Evolutionary conservation across 768 basidiomycete species (phyloP).

Genomic region (Termitomyces heimii): DNA sequence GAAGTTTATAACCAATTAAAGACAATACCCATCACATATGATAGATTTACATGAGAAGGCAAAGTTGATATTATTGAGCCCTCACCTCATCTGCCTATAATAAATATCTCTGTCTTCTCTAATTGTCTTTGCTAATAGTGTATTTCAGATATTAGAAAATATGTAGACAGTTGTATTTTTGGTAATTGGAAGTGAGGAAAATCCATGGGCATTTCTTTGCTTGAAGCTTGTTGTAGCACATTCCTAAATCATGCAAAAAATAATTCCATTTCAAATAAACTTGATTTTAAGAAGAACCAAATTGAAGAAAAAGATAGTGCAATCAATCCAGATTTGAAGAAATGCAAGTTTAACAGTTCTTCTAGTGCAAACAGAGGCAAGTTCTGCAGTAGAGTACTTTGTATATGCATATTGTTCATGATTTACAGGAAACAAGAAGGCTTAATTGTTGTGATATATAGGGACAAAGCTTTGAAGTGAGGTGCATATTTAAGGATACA

Average conservation of each 20-base stretch:
- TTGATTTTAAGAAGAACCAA: neutral
- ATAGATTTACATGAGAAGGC: no score
- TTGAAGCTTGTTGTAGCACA: neutral
- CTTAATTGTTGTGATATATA: no score
- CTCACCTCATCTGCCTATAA: no score
- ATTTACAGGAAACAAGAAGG: neutral
- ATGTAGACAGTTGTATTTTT: no score
- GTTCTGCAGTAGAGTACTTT: neutral
- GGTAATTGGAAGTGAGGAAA: neutral
- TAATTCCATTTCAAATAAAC: neutral
- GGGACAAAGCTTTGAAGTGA: no score
- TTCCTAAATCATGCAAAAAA: neutral
- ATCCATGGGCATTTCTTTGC: neutral
- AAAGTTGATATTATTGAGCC: no score
- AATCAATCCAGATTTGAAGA: neutral
- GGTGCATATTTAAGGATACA: no score
- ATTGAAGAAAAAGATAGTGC: neutral
- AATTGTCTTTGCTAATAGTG: no score
- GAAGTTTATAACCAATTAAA: no score
- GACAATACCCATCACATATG: no score
- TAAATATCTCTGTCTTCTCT: no score
- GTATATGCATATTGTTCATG: neutral
- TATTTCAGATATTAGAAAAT: no score
- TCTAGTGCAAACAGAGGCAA: neutral
- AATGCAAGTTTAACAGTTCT: neutral